Percentiles rank a stretch among this genome's conserved stretches.
Evolutionary conservation across 202 grass and related monocot species (phyloP).

Genomic region (Bolboschoenoplectus hybrid): DNA sequence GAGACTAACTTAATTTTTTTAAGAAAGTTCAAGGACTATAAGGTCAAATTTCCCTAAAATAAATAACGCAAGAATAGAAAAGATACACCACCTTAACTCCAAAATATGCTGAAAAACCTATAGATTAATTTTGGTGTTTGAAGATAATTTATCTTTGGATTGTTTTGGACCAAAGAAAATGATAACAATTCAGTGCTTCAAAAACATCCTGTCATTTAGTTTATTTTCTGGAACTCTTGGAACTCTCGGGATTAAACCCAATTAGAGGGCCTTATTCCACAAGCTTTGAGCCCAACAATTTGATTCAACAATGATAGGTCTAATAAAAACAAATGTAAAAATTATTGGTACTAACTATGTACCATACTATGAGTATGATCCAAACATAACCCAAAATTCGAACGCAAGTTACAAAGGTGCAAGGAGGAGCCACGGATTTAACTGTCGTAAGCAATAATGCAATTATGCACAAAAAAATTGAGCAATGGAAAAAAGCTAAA

Average conservation of each 20-base stretch:
- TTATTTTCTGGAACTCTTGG: neutral
- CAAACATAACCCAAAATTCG: constrained; percentile 13
- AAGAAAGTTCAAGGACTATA: too few relatives aligned
- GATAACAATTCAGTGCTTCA: neutral
- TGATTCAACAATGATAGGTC: neutral
- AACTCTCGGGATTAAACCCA: constrained; percentile 16
- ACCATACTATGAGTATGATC: neutral
- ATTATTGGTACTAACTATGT: neutral
- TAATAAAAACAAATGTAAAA: constrained; percentile 1
- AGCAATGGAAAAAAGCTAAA: neutral
- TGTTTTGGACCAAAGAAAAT: neutral
- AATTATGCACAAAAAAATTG: neutral
- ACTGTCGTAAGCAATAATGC: neutral
- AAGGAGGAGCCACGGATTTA: neutral
- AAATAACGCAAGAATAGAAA: neutral
- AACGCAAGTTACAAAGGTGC: neutral
- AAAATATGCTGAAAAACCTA: constrained; percentile 5
- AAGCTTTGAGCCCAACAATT: neutral
- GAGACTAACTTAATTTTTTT: too few relatives aligned
- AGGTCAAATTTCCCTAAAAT: too few relatives aligned
- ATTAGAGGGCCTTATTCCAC: neutral
- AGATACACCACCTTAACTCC: neutral
- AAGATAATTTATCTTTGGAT: constrained; percentile 25
- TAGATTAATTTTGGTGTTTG: neutral
- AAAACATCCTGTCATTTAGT: neutral